Evolutionary conservation across 2,329 filamentous ascomycete species (phyloP).

Genomic region (Neopestalotiopsis sp.): DNA sequence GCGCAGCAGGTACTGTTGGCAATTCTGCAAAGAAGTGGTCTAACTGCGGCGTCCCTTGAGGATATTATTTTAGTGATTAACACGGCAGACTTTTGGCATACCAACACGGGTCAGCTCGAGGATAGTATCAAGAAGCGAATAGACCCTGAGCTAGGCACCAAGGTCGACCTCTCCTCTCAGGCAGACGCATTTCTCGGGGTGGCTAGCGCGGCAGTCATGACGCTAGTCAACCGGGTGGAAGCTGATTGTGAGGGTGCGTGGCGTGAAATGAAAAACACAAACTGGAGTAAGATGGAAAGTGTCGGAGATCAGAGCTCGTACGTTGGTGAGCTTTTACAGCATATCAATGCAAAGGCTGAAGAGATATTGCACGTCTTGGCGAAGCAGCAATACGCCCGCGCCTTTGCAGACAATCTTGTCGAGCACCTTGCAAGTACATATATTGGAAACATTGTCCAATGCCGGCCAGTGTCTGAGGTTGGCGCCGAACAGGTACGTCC

Average conservation of each 20-base stretch:
- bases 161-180: conserved; percentile 89
- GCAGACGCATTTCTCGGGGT: conserved; percentile 96
- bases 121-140: conserved; percentile 93
- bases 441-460: conserved; percentile 83
- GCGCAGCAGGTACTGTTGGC: conserved; percentile 88
- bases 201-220: conserved; percentile 83
- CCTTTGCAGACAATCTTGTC: conserved; percentile 95
- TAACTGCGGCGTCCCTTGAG: conserved; percentile 63
- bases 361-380: conserved; percentile 79
- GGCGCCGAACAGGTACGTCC: conserved; percentile 82
- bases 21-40: conserved; percentile 64
- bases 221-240: conserved; percentile 84
- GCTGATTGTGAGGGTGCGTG: conserved; percentile 82
- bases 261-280: conserved; percentile 96
- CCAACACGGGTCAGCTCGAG: conserved; percentile 89
- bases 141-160: conserved; percentile 74
- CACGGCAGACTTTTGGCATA: conserved; percentile 96
- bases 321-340: conserved; percentile 78
- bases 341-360: conserved; percentile 72
- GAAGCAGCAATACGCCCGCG: conserved; percentile 92
- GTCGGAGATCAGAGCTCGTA: conserved; percentile 95
- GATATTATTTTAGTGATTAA: conserved; percentile 89
- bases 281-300: conserved; percentile 91
- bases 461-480: conserved; percentile 88
- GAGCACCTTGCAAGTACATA: conserved; percentile 83